phyloP scores from a whole-genome alignment of 2,329 filamentous ascomycete species.

The Xylariales sp. region DNA sequence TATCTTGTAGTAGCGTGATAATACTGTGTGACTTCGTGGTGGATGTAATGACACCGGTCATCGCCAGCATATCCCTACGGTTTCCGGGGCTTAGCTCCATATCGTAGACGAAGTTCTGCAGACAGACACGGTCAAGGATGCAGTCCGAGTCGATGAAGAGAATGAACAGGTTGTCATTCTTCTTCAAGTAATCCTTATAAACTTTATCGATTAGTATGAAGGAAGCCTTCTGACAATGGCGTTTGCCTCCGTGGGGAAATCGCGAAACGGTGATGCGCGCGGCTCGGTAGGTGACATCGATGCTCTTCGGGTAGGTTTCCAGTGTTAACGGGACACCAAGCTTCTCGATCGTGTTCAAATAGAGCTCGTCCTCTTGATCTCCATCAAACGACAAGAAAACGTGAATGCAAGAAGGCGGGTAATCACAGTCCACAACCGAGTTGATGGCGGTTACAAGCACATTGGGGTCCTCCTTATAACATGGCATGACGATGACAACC shows the following conservation, averaged over 20 bases:
- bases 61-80: constrained; percentile 87
- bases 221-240: constrained; percentile 88
- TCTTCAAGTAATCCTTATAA: constrained; percentile 79
- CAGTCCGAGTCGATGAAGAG: constrained; percentile 98
- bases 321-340: constrained; percentile 76
- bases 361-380: constrained; percentile 81
- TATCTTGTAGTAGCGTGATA: constrained; percentile 90
- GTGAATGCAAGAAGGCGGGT: constrained; percentile 86
- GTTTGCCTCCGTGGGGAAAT: constrained; percentile 89
- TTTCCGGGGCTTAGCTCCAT: constrained; percentile 97
- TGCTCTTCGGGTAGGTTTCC: constrained; percentile 78
- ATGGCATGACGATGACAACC: constrained; percentile 94
- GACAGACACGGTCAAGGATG: constrained; percentile 82
- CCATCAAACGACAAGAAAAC: constrained; percentile 95
- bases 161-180: constrained; percentile 89
- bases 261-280: constrained; percentile 86
- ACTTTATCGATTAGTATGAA: constrained; percentile 92
- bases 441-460: constrained; percentile 81
- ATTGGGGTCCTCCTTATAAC: constrained; percentile 86
- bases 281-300: constrained; percentile 79
- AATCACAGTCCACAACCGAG: constrained; percentile 90
- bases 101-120: constrained; percentile 97
- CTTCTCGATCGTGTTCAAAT: constrained; percentile 77
- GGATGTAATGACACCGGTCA: constrained; percentile 96
- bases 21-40: constrained; percentile 84